Evolutionary conservation across 345 rosid genomes (phyloP), one percentile per base, ranked within the genome.

Genomic region (Ceriops decandra): DNA sequence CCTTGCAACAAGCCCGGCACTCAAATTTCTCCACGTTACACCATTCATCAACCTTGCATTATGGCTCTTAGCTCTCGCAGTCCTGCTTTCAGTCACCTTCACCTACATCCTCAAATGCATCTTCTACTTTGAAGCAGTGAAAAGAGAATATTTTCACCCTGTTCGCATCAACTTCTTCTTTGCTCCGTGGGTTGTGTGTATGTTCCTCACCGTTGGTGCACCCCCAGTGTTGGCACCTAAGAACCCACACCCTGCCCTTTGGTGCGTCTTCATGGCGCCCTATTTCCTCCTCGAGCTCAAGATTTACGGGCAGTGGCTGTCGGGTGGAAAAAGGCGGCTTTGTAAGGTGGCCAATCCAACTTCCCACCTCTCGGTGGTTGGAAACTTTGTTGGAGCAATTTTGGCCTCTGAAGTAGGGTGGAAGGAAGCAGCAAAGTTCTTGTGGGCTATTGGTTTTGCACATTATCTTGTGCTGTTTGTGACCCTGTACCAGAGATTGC

Each of bases 311-410:
- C 96, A 95, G 59, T 95, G 99, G 97, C 87, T 95, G 24, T 95
- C 96, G 0, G 96, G 99, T 11, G 97, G 99, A 51, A 91, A 76
- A 76, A 78, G 97, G 72, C 86, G 96, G 19, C 96, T 95, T 28
- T 89, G 97, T 74, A 95, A 95, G 85, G 99, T 95, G 7, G 99
- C 90, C 10, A 95, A 95, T 69, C 99, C 96, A 6, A 89, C 99
- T 56, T 84, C 97, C 21, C 97, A 91, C 80, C 90, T 95, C 27
- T 95, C 96, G 2, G 88, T 95, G 27, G 97, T 95, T 1, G 99
- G 97, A 57, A 95, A 95, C 51, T 95, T 91, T 21, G 97, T 95
- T 6, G 96, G 97, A 21, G 96, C 97, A 5, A 95, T 91, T 64
- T 79, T 95, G 74, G 96, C 99, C 61, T 72, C 95, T 0, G 88